phyloP scores from a whole-genome alignment of 768 basidiomycete genomes.

The Hericium erinaceus region DNA sequence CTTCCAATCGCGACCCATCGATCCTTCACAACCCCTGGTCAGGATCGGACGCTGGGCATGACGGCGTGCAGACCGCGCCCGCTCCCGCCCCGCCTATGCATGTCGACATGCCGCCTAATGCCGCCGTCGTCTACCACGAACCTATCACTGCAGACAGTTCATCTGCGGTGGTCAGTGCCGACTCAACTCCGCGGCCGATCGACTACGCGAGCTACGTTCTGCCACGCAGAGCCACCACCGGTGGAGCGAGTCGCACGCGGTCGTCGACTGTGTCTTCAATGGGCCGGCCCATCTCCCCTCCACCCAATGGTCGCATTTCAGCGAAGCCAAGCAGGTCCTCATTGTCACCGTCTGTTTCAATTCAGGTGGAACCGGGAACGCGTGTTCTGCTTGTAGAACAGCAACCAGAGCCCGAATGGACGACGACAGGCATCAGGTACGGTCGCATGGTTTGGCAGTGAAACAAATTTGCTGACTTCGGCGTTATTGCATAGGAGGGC shows the following conservation, averaged over 20 bases:
- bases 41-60: background rate
- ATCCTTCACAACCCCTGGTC: background rate
- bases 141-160: background rate
- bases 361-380: background rate
- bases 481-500: too few species aligned
- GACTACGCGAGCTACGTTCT: background rate
- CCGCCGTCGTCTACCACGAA: background rate
- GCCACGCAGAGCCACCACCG: constrained; percentile 3
- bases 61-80: background rate
- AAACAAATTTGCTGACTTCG: too few species aligned
- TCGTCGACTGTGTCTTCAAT: constrained; percentile 11
- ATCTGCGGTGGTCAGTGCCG: background rate
- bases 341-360: constrained; percentile 2
- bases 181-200: constrained; percentile 1
- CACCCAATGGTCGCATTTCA: constrained; percentile 7
- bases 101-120: background rate
- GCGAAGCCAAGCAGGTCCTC: constrained; percentile 10
- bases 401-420: background rate
- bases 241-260: constrained; percentile 6
- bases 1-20: background rate
- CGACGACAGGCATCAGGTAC: too few species aligned
- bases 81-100: background rate
- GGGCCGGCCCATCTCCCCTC: constrained; percentile 4
- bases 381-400: background rate
- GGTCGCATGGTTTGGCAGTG: too few species aligned